A percentile compares a stretch with the other conserved stretches of the same genome.
phyloP scores from a whole-genome alignment of 768 basidiomycete genomes.

The Trametes maxima region DNA sequence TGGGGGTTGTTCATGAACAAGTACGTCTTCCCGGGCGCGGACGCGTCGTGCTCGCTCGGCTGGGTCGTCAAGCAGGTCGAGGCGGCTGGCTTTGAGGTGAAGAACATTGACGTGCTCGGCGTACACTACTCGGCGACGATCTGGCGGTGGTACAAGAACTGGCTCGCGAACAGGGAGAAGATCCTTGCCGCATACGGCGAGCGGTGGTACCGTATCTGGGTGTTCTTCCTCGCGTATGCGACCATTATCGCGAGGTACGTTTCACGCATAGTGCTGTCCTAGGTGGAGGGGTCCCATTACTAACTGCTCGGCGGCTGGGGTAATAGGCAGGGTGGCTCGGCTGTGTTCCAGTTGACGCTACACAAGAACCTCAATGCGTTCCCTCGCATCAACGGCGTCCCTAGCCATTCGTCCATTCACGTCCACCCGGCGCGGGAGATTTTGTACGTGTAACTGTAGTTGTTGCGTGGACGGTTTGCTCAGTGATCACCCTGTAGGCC shows the following conservation, averaged over 20 bases:
- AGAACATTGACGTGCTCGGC: constrained; percentile 94
- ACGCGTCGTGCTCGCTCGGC: constrained; percentile 92
- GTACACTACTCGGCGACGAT: constrained; percentile 96
- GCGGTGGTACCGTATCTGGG: constrained; percentile 93
- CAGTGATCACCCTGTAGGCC: too few relatives aligned
- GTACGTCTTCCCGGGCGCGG: constrained; percentile 98
- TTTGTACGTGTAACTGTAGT: constrained; percentile 39
- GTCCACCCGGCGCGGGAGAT: constrained; percentile 57
- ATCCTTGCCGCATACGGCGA: constrained; percentile 90
- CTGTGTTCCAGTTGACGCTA: constrained; percentile 95
- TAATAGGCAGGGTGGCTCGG: constrained; percentile 79
- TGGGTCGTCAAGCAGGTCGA: constrained; percentile 93
- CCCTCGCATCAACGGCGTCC: constrained; percentile 85
- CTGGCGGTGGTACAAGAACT: constrained; percentile 95
- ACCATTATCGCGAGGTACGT: constrained; percentile 75
- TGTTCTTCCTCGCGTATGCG: constrained; percentile 94
- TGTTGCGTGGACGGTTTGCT: too few relatives aligned
- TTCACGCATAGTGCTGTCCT: not conserved
- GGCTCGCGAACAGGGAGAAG: constrained; percentile 91
- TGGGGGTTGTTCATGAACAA: constrained; percentile 99
- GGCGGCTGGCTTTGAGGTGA: constrained; percentile 92
- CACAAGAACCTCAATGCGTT: constrained; percentile 99
- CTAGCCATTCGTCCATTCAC: constrained; percentile 80
- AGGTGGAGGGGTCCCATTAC: not conserved
- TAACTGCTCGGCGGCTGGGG: not conserved